Base-by-base conservation (phyloP, 495 filamentous ascomycete species). In the Apiosordaria backusii region DNA sequence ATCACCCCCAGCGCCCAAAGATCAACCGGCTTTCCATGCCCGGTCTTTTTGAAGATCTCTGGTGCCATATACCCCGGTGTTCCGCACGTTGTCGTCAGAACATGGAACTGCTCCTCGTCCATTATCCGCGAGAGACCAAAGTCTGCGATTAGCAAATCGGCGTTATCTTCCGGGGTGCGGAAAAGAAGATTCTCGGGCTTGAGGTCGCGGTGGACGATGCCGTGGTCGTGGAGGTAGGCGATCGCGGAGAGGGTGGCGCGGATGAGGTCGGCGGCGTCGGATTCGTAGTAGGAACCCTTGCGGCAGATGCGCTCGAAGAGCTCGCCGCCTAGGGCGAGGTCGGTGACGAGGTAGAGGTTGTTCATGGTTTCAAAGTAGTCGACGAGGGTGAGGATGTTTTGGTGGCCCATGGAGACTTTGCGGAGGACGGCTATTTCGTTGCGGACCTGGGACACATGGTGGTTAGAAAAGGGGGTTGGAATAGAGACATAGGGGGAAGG, bases 281-380 rank as follows among this genome's bases (percentile, higher is more conserved):
- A 92, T 78, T 99, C 95, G 82, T 94, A 99, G 83, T 99, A 99
- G 68, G 88, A 93, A 70, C 95, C 95, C 83, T 99, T 98, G 64
- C 95, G 89, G 75, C 95, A 99, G 76, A 99, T 99, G 65, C 95
- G 92, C 74, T 99, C 95, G 74, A 99, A 99, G 10, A 99, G 88
- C 78, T 99, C 95, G 61, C 95, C 95, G 64, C 95, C 95, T 23
- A 98, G 87, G 13, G 95, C 95, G 50, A 99, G 91, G 71, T 99
- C 95, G 25, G 96, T 98, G 50, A 99, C 96, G 40, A 99, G 86
- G 77, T 99, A 99, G 60, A 99, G 83, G 76, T 99, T 98, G 79
- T 99, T 98, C 92, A 97, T 95, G 7, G 95, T 99, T 81, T 99
- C 95, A 74, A 99, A 99, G 76, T 99, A 99, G 79, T 99, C 95